phyloP scores from a whole-genome alignment of 2,329 filamentous ascomycete genomes.

The Epichloe uncinata region DNA sequence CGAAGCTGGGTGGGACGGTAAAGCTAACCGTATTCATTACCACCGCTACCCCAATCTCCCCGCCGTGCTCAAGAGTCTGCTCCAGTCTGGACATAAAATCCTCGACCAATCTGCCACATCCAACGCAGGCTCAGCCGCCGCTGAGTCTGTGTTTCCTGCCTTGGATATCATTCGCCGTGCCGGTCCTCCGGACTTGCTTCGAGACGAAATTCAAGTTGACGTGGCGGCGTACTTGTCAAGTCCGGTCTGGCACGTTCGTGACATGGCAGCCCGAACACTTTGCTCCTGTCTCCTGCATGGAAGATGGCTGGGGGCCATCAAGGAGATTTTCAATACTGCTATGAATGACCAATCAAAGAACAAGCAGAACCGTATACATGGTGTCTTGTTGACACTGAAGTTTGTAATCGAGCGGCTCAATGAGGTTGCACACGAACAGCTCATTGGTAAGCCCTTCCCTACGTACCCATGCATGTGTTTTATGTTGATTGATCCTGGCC shows the following conservation, averaged over 20 bases:
- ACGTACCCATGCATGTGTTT: no score
- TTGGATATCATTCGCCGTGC: constrained; percentile 69
- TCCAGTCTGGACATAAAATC: constrained; percentile 38
- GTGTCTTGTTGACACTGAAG: constrained; percentile 41
- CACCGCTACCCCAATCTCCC: constrained; percentile 55
- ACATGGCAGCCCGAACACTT: constrained; percentile 64
- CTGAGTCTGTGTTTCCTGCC: constrained; percentile 66
- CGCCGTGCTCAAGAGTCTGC: constrained; percentile 47
- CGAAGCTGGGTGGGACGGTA: constrained; percentile 50
- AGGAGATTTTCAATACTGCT: constrained; percentile 21
- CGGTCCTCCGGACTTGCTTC: constrained; percentile 45
- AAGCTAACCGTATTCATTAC: constrained; percentile 53
- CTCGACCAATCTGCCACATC: constrained; percentile 22
- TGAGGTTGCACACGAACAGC: constrained; percentile 30
- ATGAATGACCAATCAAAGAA: constrained; percentile 12
- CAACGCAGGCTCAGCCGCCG: constrained; percentile 19
- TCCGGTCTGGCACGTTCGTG: constrained; percentile 66
- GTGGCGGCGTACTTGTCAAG: constrained; percentile 53
- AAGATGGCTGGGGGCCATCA: constrained; percentile 32
- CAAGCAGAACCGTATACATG: constrained; percentile 43
- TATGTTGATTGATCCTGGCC: neutral
- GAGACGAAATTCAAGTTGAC: constrained; percentile 39
- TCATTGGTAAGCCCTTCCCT: constrained; percentile 25
- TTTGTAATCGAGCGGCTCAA: constrained; percentile 41
- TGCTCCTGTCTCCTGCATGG: constrained; percentile 46